Base-by-base conservation (phyloP, 441 rosid genomes). In the Aquilaria agallochum region DNA sequence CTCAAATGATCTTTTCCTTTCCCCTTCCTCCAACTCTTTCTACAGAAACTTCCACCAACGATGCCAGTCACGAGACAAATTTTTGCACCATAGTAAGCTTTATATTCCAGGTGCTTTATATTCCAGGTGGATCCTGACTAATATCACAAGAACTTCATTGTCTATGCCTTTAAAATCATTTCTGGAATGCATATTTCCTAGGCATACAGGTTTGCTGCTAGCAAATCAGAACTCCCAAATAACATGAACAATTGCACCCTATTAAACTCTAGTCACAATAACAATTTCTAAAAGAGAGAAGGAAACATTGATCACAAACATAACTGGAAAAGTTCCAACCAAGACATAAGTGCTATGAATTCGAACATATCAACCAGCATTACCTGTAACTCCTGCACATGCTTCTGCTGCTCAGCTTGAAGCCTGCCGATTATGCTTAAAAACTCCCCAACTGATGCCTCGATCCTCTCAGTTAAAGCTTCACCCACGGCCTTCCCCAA, bases 401-500 rank as follows among this genome's bases (percentile, higher is more conserved):
- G 96, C 73, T 81, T 93, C 69, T 86, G 98, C 65, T 88, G 98
- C 81, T 93, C 97, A 13, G 92, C 85, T 73, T 90, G 97, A 67
- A 93, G 66, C 76, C 83, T 85, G 30, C 97, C 92, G 31, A 90
- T 56, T 1, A 71, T 68, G 71, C 97, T 67, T 66, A 93, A 72
- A 53, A 93, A 75, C 80, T 93, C 98, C 51, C 97, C 98, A 50
- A 90, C 77, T 1, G 95, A 78, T 3, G 98, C 83, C 76, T 86
- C 98, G 31, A 93, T 32, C 11, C 95, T 79, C 79, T 93, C 97
- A 31, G 73, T 90, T 55, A 93, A 68, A 2, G 93, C 90, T 65
- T 93, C 98, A 34, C 92, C 97, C 55, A 93, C 58, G 75, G 97
- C 98, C 73, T 88, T 93, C n/a, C 98, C 97, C 80, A 90, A 71